Percentiles rank a stretch among this genome's conserved stretches.
phyloP scores from a whole-genome alignment of 177 flowering plant species.

The Telopea speciosissima region DNA sequence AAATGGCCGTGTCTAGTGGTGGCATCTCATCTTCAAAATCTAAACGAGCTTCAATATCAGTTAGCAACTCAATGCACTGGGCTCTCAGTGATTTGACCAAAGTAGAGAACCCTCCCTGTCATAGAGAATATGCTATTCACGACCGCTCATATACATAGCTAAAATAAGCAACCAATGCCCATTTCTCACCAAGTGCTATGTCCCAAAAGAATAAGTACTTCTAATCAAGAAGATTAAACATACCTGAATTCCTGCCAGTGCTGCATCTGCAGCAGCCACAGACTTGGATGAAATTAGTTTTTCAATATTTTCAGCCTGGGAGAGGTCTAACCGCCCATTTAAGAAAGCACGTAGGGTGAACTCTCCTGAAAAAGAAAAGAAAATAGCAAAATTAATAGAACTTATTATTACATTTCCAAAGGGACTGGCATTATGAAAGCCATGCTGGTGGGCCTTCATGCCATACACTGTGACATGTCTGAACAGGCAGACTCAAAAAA shows the following conservation, averaged over 20 bases:
- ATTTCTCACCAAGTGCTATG: not conserved
- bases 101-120: constrained; percentile 90
- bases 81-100: constrained; percentile 71
- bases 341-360: constrained; percentile 93
- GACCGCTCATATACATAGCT: not conserved
- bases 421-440: not conserved
- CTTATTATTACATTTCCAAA: not conserved
- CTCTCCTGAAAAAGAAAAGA: constrained; percentile 51
- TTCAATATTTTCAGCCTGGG: constrained; percentile 90
- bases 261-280: constrained; percentile 86
- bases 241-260: constrained; percentile 90
- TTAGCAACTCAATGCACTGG: constrained; percentile 79
- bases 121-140: constrained; percentile 9
- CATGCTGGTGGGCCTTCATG: not conserved
- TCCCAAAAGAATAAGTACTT: not conserved
- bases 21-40: constrained; percentile 99
- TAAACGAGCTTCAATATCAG: constrained; percentile 95
- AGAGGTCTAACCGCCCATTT: constrained; percentile 95
- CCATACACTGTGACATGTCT: not conserved
- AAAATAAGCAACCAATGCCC: not conserved
- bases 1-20: constrained; percentile 42
- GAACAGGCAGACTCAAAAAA: too few relatives aligned
- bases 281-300: constrained; percentile 78
- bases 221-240: constrained; percentile 6
- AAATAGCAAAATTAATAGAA: not conserved